These are phyloP conservation scores for Phyllosticta paracitricarpa DNA, from an alignment of 2,329 filamentous ascomycete genomes.

Conservation along the genomic window DNA sequence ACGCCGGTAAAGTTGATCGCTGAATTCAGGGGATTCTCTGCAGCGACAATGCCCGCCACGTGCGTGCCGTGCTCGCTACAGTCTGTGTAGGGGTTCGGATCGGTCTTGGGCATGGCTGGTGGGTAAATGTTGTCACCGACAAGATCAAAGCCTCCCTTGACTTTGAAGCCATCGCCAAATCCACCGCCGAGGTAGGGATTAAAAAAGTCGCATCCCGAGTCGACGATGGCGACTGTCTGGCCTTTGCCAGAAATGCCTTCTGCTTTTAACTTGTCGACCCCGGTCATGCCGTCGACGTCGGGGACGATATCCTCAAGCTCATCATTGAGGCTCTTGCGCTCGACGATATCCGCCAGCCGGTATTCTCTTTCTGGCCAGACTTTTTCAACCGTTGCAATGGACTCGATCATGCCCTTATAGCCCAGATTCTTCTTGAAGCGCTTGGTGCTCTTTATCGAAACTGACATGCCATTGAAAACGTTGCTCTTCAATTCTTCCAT, in stretches of 20 bases:
- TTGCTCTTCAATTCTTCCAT: not conserved
- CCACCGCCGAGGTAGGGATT: not conserved
- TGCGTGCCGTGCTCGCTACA: not conserved
- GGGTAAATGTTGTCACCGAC: not conserved
- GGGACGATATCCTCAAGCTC: not conserved
- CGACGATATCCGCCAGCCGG: not conserved
- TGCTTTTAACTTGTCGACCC: not conserved
- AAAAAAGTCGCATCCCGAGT: not conserved
- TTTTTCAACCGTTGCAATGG: not conserved
- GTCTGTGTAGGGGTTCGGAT: not conserved
- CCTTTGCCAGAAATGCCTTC: not conserved
- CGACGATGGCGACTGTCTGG: not conserved
- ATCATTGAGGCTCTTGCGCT: not conserved
- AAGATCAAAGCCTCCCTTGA: not conserved
- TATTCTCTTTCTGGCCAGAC: not conserved
- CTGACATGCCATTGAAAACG: not conserved
- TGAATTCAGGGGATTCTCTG: not conserved
- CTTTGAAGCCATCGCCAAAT: not conserved
- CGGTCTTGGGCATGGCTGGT: not conserved
- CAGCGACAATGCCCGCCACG: not conserved
- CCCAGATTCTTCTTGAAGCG: not conserved
- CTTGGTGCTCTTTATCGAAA: not conserved
- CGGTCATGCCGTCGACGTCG: not conserved
- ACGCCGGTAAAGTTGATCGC: not conserved
- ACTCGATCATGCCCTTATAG: not conserved